Evolutionary conservation across 371 early-diverging fungal genomes (phyloP).

Genomic region (Dinochytrium kinnereticum): DNA sequence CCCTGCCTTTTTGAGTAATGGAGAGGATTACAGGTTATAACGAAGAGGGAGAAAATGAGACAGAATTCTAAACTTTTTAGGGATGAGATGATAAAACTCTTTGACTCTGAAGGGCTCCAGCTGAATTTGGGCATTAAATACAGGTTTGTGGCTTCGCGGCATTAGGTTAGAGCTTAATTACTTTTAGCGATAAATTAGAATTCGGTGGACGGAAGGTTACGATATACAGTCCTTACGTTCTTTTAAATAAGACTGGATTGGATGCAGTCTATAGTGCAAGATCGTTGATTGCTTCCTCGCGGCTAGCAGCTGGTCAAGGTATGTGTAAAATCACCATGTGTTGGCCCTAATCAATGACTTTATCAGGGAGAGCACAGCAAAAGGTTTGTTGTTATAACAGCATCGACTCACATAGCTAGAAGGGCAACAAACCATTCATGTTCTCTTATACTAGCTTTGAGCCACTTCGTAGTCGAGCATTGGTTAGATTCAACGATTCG

Average conservation of each 20-base stretch:
- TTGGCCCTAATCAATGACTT: background rate
- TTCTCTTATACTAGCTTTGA: conserved; percentile 90
- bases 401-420: background rate
- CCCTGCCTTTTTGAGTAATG: conserved; percentile 80
- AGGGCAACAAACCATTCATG: conserved; percentile 75
- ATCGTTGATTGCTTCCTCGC: conserved; percentile 73
- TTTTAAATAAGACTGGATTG: conserved; percentile 92
- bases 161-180: too few relatives aligned
- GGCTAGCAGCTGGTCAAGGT: conserved; percentile 73
- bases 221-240: conserved; percentile 74
- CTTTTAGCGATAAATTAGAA: conserved; percentile 41
- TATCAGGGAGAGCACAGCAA: background rate
- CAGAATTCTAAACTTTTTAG: conserved; percentile 49
- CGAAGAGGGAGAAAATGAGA: conserved; percentile 57
- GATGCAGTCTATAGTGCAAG: conserved; percentile 80
- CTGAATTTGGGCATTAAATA: conserved; percentile 75
- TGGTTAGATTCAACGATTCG: conserved; percentile 76
- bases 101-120: conserved; percentile 66
- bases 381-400: conserved; percentile 16
- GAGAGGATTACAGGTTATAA: conserved; percentile 64
- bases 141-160: too few relatives aligned
- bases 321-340: background rate
- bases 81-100: conserved; percentile 74
- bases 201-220: conserved; percentile 57
- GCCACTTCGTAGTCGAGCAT: conserved; percentile 75